phyloP scores from a whole-genome alignment of 805 yeast species.

The Lachancea waltii region DNA sequence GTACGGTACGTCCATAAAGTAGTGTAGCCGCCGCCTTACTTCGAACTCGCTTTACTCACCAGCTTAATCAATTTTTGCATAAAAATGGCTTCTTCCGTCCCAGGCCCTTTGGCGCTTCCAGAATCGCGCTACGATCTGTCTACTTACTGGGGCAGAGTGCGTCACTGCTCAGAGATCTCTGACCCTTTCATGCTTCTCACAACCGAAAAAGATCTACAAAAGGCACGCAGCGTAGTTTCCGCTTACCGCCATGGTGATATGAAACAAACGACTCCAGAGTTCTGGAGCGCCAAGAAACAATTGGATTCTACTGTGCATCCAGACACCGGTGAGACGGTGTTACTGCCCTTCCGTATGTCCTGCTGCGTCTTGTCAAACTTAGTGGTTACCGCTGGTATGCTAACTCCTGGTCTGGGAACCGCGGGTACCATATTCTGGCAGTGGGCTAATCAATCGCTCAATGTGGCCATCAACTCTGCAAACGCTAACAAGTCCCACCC shows the following conservation, averaged over 20 bases:
- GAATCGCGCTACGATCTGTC: constrained; percentile 70
- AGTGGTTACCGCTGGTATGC: constrained; percentile 96
- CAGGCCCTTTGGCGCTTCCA: constrained; percentile 77
- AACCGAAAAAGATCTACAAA: constrained; percentile 53
- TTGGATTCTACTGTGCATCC: constrained; percentile 94
- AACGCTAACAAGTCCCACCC: constrained; percentile 96
- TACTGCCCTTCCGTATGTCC: constrained; percentile 95
- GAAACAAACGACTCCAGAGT: constrained; percentile 61
- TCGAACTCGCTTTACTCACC: background rate
- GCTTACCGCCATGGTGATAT: constrained; percentile 66
- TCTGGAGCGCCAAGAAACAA: constrained; percentile 84
- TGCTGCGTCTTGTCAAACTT: constrained; percentile 88
- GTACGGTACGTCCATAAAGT: no score
- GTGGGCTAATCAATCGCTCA: constrained; percentile 91
- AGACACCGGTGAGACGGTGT: constrained; percentile 89
- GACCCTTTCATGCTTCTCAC: constrained; percentile 87
- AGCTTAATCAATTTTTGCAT: background rate
- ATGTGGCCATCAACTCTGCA: constrained; percentile 94
- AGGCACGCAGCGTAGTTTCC: constrained; percentile 60
- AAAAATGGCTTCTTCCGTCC: constrained; percentile 79
- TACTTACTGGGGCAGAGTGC: constrained; percentile 90
- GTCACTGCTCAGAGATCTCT: constrained; percentile 87
- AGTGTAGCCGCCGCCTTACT: background rate
- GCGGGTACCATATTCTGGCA: constrained; percentile 96
- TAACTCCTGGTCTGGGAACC: constrained; percentile 87